Evolutionary conservation across 108 stramenopile species (phyloP), one percentile per base, ranked within the genome.

Genomic region (Conticribra guillardii): DNA sequence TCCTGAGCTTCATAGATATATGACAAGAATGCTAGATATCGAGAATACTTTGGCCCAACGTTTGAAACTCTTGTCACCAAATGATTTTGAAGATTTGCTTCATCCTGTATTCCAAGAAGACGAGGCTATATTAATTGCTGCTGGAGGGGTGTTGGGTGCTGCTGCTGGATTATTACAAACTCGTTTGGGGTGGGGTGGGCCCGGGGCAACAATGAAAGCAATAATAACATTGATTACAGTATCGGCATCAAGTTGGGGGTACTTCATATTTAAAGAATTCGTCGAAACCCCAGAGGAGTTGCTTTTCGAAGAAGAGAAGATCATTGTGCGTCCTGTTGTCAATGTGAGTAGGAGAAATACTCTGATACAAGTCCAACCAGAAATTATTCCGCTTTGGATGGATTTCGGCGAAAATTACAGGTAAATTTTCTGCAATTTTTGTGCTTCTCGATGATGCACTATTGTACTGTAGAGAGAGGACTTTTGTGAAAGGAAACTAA

Each of bases 51-150:
- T 98, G 27, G 59, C 88, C 22, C 69, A 75, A 26, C 89, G 93
- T 62, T 93, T 97, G 93, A 44, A 80, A 28, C 77, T 71, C 29
- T 61, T 98, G 57, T 75, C 92, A 21, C 69, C 94, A 17, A 69
- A 72, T 15, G 90, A 95, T 21, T 98, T 98, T 78, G 98, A 98
- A 66, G 92, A 97, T 47, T 69, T 92, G 11, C 61, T 92, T 22
- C 98, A 98, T 67, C 98, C 98, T 1, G 95, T 96, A 0, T 98
- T 98, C 69, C 91, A 98, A 80, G 97, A 98, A 67, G 98, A 98
- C 67, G 98, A 98, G 82, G 84, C 92, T 27, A 95, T 94, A 41
- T 79, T 97, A 22, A 96, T 98, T 65, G 64, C 86, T 16, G 85
- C 95, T 34, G 98, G 98, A 9, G 95, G 91, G n/a, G 73, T 93